These are phyloP conservation scores for Paecilomyces sp. DNA, from an alignment of 2,329 filamentous ascomycete genomes.

Conservation along the genomic window DNA sequence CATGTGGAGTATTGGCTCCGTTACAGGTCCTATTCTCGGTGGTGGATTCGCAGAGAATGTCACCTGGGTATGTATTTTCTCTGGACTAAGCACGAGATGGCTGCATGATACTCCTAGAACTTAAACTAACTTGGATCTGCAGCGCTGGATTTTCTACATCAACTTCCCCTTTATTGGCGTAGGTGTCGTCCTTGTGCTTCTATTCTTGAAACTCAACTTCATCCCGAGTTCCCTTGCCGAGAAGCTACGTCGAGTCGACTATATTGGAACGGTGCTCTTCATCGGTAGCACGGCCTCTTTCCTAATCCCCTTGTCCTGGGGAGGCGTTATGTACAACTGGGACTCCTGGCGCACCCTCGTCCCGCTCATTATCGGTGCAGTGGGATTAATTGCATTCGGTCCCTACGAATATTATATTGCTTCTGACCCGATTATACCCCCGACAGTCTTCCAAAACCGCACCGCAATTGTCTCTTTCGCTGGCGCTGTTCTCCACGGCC, in stretches of 20 bases:
- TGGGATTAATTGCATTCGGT: constrained; percentile 46
- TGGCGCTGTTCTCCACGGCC: constrained; percentile 51
- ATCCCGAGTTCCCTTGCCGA: constrained; percentile 39
- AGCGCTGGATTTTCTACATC: constrained; percentile 61
- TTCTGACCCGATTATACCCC: constrained; percentile 43
- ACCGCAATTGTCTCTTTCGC: constrained; percentile 43
- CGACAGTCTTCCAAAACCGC: constrained; percentile 40
- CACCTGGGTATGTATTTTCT: constrained; percentile 24
- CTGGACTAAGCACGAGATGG: not conserved
- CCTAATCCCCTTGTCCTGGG: constrained; percentile 57
- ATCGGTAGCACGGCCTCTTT: constrained; percentile 52
- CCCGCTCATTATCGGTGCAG: constrained; percentile 51
- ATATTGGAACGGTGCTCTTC: constrained; percentile 56
- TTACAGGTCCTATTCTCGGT: constrained; percentile 35
- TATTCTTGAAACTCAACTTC: constrained; percentile 49
- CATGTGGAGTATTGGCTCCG: constrained; percentile 34
- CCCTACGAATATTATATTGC: constrained; percentile 49
- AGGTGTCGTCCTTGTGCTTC: constrained; percentile 39
- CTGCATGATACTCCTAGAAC: not conserved
- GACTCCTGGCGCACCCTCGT: constrained; percentile 54
- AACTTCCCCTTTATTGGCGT: constrained; percentile 53
- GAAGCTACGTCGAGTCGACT: constrained; percentile 54
- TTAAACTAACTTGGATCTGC: constrained; percentile 14
- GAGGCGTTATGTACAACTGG: constrained; percentile 61
- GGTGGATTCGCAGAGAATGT: constrained; percentile 34